phyloP scores from a whole-genome alignment of 805 yeast species.

The Spathaspora girioi region DNA sequence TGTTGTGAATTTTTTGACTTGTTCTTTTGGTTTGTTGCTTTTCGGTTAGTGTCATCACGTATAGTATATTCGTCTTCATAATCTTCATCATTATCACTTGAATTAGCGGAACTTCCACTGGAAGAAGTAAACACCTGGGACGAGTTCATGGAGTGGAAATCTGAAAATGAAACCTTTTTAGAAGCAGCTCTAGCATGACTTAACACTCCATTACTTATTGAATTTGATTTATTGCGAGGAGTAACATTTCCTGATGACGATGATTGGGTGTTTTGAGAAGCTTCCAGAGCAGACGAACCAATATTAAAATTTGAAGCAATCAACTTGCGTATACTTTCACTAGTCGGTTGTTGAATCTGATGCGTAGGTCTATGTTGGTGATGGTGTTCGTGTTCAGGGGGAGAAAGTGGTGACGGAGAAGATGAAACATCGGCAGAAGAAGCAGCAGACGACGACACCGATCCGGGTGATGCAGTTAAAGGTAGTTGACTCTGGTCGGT shows the following conservation, averaged over 20 bases:
- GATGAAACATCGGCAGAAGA: neutral
- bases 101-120: slow-evolving; percentile 5
- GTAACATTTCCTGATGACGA: neutral
- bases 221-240: slow-evolving; percentile 11
- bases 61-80: slow-evolving; percentile 4
- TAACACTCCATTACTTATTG: slow-evolving; percentile 15
- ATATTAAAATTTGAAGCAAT: slow-evolving; percentile 6
- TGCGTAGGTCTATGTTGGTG: neutral
- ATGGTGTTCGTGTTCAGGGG: neutral
- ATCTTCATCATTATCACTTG: slow-evolving; percentile 7
- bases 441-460: neutral
- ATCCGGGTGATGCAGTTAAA: neutral
- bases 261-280: neutral
- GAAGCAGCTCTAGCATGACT: slow-evolving; percentile 7
- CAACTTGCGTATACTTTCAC: slow-evolving; percentile 8
- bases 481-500: neutral
- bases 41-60: neutral
- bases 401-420: neutral
- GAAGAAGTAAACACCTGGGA: slow-evolving; percentile 7
- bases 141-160: slow-evolving; percentile 6
- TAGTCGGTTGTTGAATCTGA: slow-evolving; percentile 2
- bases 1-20: neutral
- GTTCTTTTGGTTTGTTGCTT: neutral
- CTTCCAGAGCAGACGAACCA: neutral
- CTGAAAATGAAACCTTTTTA: slow-evolving; percentile 16